Percentiles rank a stretch among this genome's conserved stretches.
Evolutionary conservation across 2,329 filamentous ascomycete genomes (phyloP).

Genomic region (Neofusicoccum sp.): DNA sequence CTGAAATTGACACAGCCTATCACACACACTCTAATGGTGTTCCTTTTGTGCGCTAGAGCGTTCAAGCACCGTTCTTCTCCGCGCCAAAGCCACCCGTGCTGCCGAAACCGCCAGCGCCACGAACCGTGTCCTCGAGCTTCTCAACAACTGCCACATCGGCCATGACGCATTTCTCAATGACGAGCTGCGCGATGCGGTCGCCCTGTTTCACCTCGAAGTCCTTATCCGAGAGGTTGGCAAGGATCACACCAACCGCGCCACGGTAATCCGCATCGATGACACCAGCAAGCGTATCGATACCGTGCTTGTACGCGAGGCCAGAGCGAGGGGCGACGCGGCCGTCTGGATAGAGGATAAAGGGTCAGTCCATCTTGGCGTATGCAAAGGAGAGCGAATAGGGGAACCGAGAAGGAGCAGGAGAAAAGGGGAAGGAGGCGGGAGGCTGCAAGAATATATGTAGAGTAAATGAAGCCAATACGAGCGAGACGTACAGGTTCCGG

Average conservation of each 20-base stretch:
- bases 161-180: constrained; percentile 92
- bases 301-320: constrained; percentile 89
- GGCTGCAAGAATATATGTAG: not conserved
- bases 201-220: constrained; percentile 82
- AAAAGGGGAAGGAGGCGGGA: constrained; percentile 10
- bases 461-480: not conserved
- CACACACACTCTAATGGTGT: no score
- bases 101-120: constrained; percentile 66
- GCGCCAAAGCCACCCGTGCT: constrained; percentile 39
- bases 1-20: not conserved
- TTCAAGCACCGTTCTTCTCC: constrained; percentile 4
- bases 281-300: constrained; percentile 92
- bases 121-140: constrained; percentile 83
- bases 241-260: constrained; percentile 86
- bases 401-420: not conserved
- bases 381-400: not conserved
- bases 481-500: constrained; percentile 73
- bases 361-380: not conserved
- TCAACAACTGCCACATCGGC: constrained; percentile 88
- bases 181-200: constrained; percentile 88
- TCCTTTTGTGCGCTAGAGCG: not conserved
- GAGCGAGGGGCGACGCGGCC: constrained; percentile 87
- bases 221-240: constrained; percentile 85
- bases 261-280: constrained; percentile 98
- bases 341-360: constrained; percentile 51